phyloP scores from a whole-genome alignment of 805 yeast genomes.

The Zygosaccharomyces pseudorouxii region DNA sequence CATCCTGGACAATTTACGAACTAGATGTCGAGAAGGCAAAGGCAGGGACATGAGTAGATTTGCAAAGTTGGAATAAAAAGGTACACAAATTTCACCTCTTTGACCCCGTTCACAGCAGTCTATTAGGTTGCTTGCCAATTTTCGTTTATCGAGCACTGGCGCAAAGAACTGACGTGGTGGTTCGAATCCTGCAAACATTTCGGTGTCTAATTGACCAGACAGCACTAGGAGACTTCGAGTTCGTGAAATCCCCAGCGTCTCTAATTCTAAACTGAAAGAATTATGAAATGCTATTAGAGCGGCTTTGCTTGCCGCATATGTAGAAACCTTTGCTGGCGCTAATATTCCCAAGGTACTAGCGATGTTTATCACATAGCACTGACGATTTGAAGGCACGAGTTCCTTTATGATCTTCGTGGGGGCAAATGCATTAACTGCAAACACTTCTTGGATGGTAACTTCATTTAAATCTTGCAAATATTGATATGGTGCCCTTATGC shows the following conservation, averaged over 20 bases:
- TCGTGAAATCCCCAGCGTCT: constrained; percentile 42
- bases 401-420: constrained; percentile 62
- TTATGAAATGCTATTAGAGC: constrained; percentile 82
- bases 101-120: constrained; percentile 54
- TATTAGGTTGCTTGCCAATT: constrained; percentile 55
- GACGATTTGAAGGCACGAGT: constrained; percentile 49
- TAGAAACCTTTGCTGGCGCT: constrained; percentile 70
- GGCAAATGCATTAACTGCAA: constrained; percentile 62
- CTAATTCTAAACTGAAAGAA: constrained; percentile 67
- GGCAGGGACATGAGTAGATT: constrained; percentile 71
- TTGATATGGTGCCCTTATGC: constrained; percentile 52
- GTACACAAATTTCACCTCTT: constrained; percentile 65
- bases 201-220: constrained; percentile 80
- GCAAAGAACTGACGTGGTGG: constrained; percentile 77
- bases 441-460: constrained; percentile 51
- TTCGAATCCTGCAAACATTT: constrained; percentile 65
- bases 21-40: constrained; percentile 42
- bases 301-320: constrained; percentile 84
- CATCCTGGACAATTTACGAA: constrained; percentile 58
- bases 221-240: constrained; percentile 68
- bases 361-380: constrained; percentile 74
- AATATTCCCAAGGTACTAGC: constrained; percentile 77
- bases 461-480: constrained; percentile 45
- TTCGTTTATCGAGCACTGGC: constrained; percentile 60
- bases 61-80: constrained; percentile 66